Conservation (phyloP, 2,329 filamentous ascomycete genomes). For the Aureobasidium mangrovei region DNA sequence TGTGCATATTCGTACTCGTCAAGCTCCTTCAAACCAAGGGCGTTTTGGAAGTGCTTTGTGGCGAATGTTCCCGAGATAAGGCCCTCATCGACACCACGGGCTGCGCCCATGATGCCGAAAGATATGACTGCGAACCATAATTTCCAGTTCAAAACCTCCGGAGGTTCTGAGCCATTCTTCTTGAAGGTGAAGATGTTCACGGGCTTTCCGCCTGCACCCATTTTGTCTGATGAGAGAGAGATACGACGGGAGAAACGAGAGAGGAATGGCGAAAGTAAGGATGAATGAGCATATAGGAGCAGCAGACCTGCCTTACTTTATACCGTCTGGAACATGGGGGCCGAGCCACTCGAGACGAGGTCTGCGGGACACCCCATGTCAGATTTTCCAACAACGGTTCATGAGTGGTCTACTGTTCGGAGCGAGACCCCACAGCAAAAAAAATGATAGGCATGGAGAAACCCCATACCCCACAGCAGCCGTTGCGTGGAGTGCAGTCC, state of each 20-base stretch:
- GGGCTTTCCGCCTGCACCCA: slow-evolving; percentile 18
- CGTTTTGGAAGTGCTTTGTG: slow-evolving; percentile 50
- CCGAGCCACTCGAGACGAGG: too few relatives aligned
- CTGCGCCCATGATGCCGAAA: slow-evolving; percentile 54
- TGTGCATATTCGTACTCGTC: slow-evolving; percentile 48
- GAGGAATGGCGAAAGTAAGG: slow-evolving; percentile 1
- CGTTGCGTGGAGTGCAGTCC: neutral
- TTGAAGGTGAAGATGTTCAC: slow-evolving; percentile 30
- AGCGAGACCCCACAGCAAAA: neutral
- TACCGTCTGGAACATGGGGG: neutral
- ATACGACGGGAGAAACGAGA: neutral
- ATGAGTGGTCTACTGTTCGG: slow-evolving; percentile 6
- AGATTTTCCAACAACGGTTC: neutral
- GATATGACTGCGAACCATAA: slow-evolving; percentile 63
- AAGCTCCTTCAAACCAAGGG: slow-evolving; percentile 49
- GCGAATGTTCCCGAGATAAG: slow-evolving; percentile 51
- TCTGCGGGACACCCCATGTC: neutral
- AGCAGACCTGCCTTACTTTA: slow-evolving; percentile 12
- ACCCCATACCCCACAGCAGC: neutral
- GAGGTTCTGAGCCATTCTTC: slow-evolving; percentile 53
- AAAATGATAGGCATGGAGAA: slow-evolving; percentile 7
- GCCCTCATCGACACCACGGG: slow-evolving; percentile 67
- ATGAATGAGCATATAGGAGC: neutral
- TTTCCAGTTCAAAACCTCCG: slow-evolving; percentile 64
- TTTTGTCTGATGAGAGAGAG: slow-evolving; percentile 1